phyloP scores from a whole-genome alignment of 495 filamentous ascomycete genomes.

The Bryoglossum gracile region DNA sequence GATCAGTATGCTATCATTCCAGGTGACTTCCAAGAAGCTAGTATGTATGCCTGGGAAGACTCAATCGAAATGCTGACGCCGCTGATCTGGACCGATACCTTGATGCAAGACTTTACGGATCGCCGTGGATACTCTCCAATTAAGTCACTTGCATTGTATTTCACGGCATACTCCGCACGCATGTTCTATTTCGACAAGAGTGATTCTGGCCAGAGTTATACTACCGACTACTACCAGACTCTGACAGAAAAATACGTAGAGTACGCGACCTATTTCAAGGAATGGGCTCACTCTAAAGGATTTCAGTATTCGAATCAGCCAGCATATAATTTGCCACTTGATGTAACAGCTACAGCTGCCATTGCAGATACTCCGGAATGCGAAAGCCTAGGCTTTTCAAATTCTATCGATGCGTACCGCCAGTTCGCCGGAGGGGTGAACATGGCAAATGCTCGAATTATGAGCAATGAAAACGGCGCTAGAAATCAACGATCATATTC shows the following conservation, averaged over 20 bases:
- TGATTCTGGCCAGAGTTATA: not conserved
- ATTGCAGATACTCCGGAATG: slow-evolving; percentile 39
- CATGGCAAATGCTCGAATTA: slow-evolving; percentile 30
- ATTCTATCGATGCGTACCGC: slow-evolving; percentile 37
- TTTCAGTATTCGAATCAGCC: slow-evolving; percentile 39
- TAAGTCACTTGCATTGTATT: slow-evolving; percentile 24
- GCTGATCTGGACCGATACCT: slow-evolving; percentile 37
- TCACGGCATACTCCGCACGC: not conserved
- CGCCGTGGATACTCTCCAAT: slow-evolving; percentile 24
- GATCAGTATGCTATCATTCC: slow-evolving; percentile 36
- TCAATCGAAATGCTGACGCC: slow-evolving; percentile 37
- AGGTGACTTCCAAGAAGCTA: slow-evolving; percentile 31
- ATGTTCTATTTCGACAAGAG: too few relatives aligned
- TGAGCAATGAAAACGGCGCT: slow-evolving; percentile 38
- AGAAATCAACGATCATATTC: slow-evolving; percentile 26
- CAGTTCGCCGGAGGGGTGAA: slow-evolving; percentile 41
- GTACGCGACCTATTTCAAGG: slow-evolving; percentile 27
- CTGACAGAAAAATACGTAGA: slow-evolving; percentile 13
- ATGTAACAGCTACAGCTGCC: slow-evolving; percentile 36
- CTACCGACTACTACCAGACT: slow-evolving; percentile 18
- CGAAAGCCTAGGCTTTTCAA: slow-evolving; percentile 40
- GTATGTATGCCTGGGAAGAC: slow-evolving; percentile 46
- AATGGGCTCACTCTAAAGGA: slow-evolving; percentile 30
- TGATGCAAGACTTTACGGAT: slow-evolving; percentile 23
- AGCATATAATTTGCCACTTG: slow-evolving; percentile 41